A percentile compares a stretch with the other conserved stretches of the same genome.
Conservation (phyloP, 148 eudicot genomes). For the Nyssa sinensis region DNA sequence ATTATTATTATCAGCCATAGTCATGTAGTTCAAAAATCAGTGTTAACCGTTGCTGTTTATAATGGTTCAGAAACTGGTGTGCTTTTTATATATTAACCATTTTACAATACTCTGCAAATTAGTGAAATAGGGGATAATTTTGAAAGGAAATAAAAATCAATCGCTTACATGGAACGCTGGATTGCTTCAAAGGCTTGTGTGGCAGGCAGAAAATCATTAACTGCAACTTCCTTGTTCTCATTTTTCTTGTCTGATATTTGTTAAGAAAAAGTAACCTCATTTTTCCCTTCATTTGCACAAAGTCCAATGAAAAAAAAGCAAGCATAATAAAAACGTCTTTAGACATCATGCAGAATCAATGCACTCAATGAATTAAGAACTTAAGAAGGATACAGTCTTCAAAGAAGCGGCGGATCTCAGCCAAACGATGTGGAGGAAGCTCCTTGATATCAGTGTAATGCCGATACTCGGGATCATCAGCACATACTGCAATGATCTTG, state of each 20-base stretch:
- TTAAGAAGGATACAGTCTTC: constrained; percentile 51
- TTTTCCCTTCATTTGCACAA: background rate
- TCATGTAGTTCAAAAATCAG: background rate
- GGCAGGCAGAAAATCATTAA: constrained; percentile 56
- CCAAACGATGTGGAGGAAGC: constrained; percentile 57
- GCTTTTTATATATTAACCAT: background rate
- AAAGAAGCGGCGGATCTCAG: constrained; percentile 56
- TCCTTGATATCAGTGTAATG: constrained; percentile 46
- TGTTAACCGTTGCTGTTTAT: background rate
- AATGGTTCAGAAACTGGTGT: background rate
- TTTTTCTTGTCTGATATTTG: constrained; percentile 52
- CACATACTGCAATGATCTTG: constrained; percentile 58
- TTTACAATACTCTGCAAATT: background rate
- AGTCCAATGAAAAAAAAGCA: background rate
- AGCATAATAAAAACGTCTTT: background rate
- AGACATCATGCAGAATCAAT: background rate
- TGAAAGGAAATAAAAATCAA: background rate
- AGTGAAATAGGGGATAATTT: background rate
- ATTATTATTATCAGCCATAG: background rate
- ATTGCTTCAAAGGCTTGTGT: constrained; percentile 44
- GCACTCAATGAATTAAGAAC: background rate
- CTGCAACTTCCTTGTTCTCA: constrained; percentile 66
- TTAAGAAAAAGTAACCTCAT: constrained; percentile 11
- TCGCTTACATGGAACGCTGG: constrained; percentile 53
- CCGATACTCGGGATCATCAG: constrained; percentile 54